A percentile compares a stretch with the other conserved stretches of the same genome.
These are phyloP conservation scores for Pyrus hybrid DNA, from an alignment of 331 rosid genomes.

Conservation along the genomic window DNA sequence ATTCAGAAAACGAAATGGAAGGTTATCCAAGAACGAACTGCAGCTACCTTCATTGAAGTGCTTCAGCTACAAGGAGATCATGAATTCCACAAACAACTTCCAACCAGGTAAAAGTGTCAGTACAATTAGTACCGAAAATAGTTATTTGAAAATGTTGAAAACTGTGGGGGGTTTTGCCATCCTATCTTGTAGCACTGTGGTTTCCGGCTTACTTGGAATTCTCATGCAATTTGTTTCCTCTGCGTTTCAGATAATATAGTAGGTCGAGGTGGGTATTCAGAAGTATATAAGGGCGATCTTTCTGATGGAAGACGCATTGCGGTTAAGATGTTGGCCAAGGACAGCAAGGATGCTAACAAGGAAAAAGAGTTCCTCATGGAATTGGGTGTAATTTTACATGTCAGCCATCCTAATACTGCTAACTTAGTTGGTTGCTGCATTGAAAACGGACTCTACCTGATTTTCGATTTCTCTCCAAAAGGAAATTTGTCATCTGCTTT, in stretches of 20 bases:
- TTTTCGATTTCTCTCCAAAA: conserved; percentile 69
- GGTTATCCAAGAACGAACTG: conserved; percentile 22
- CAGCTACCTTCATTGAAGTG: conserved; percentile 57
- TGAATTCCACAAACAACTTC: conserved; percentile 61
- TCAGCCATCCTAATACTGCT: conserved; percentile 79
- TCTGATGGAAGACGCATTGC: conserved; percentile 57
- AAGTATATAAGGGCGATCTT: conserved; percentile 73
- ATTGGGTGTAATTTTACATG: conserved; percentile 78
- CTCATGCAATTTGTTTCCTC: neutral
- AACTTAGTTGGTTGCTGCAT: conserved; percentile 68
- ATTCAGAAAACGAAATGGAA: conserved; percentile 38
- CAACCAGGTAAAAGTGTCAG: conserved; percentile 44
- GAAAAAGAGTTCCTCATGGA: conserved; percentile 91
- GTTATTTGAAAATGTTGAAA: neutral
- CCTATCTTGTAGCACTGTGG: neutral
- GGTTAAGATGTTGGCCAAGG: conserved; percentile 78
- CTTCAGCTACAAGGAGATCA: conserved; percentile 64
- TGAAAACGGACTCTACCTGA: conserved; percentile 77
- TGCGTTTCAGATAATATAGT: conserved; percentile 50
- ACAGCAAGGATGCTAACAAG: conserved; percentile 69
- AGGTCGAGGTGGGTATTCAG: conserved; percentile 89
- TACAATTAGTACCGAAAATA: neutral
- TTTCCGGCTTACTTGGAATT: neutral
- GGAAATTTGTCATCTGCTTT: conserved; percentile 85
- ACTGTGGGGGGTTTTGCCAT: neutral